phyloP scores from a whole-genome alignment of 139 green algal genomes.

The Micromonas pusilla region DNA sequence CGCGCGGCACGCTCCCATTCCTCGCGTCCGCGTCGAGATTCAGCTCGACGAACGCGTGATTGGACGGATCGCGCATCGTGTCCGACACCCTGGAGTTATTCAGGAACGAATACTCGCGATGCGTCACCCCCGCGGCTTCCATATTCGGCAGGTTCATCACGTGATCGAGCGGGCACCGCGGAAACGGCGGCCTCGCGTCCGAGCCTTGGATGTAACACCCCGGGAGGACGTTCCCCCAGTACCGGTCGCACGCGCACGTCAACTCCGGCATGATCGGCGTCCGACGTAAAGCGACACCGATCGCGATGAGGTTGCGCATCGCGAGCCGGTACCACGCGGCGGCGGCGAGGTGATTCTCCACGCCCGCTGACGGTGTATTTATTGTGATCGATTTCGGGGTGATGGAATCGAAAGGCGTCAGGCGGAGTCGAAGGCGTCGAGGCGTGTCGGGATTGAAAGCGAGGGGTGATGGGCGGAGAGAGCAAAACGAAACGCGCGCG shows the following conservation, averaged over 20 bases:
- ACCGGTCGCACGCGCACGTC: constrained; percentile 23
- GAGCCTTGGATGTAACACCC: constrained; percentile 2
- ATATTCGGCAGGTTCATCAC: constrained; percentile 10
- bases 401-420: background rate
- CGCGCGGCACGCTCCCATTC: background rate
- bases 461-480: no score
- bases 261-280: background rate
- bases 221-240: constrained; percentile 16
- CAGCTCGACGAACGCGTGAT: no score
- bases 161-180: constrained; percentile 9
- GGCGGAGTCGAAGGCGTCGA: no score
- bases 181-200: background rate
- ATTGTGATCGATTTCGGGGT: background rate
- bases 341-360: constrained; percentile 13
- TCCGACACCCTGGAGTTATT: constrained; percentile 47
- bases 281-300: background rate
- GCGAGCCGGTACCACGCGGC: constrained; percentile 22
- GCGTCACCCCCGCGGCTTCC: constrained; percentile 31
- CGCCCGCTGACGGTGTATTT: background rate
- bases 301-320: constrained; percentile 10
- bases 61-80: no score
- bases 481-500: no score
- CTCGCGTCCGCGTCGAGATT: no score
- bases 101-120: constrained; percentile 68
- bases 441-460: no score